Base-by-base conservation (phyloP, 495 filamentous ascomycete genomes). In the Chlorociboria aeruginascens region DNA sequence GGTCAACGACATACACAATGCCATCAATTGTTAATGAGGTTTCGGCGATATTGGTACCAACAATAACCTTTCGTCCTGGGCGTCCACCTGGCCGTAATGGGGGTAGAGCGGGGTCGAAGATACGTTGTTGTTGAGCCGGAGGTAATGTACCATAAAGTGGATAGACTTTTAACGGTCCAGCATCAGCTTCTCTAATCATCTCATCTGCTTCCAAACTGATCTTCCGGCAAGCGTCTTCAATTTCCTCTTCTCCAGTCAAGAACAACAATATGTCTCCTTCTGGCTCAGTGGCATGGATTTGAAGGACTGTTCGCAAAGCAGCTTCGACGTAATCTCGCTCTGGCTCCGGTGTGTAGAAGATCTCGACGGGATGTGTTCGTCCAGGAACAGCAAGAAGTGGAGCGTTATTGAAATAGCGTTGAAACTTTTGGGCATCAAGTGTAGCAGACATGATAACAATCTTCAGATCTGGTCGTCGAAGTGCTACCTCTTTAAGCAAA, bases 361-460 rank as follows among this genome's bases (percentile, higher is more conserved):
- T 89, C 69, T 97, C 89, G 52, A 99, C 93, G 7, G 92, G 89
- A 63, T 95, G 83, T 6, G 93, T 99, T 58, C 93, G 79, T 54
- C 93, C 93, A 25, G 93, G 93, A 13, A 99, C 93, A 28, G 89
- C 89, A 20, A 97, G 78, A 31, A 97, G 69, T 8, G 93, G 93
- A 2, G 93, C 93, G 58, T 89, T 77, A 64, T 83, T 86, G 73
- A 99, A 99, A 65, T 97, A 99, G n/a, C 77, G 77, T 63, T 97
- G 93, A 63, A 99, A 99, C 62, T 97, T 99, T 61, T 93, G 82
- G 1, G 93, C 89, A 67, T 99, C 93, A 36, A 97, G 72, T 30
- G 90, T 97, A 40, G 90, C 90, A 56, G 89, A 95, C 90, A 97
- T 97, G 76, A 97, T 89, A 52, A 97, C 88, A 53, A 97, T 84